These are phyloP conservation scores for Sophora flavescens DNA, from an alignment of 306 rosid genomes.

Conservation along the genomic window DNA sequence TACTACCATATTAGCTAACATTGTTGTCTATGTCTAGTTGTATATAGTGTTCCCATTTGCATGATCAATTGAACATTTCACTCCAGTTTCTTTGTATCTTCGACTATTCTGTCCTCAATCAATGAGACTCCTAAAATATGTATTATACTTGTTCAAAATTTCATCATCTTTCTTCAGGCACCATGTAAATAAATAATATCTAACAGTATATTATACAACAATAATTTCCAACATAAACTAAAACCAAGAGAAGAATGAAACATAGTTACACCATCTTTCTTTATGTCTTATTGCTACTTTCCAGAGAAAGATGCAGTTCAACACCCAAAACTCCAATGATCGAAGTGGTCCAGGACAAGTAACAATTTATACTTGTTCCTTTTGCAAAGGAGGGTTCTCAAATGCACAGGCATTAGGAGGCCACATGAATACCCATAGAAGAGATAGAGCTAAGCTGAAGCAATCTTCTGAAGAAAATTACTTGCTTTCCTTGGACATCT, in stretches of 20 bases:
- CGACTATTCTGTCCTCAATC: background rate
- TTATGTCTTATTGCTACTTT: slow-evolving; percentile 34
- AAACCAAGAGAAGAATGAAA: background rate
- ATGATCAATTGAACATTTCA: slow-evolving; percentile 15
- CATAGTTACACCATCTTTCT: too few relatives aligned
- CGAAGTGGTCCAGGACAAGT: slow-evolving; percentile 42
- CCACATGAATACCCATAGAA: slow-evolving; percentile 76
- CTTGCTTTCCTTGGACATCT: slow-evolving; percentile 50
- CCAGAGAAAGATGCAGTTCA: slow-evolving; percentile 46
- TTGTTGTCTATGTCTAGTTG: slow-evolving; percentile 12
- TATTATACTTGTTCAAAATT: background rate
- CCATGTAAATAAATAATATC: background rate
- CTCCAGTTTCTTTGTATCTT: background rate
- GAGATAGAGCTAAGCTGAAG: slow-evolving; percentile 71
- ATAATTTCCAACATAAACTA: background rate
- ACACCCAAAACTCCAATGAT: slow-evolving; percentile 48
- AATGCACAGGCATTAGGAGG: slow-evolving; percentile 89
- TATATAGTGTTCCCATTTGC: background rate
- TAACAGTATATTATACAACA: background rate
- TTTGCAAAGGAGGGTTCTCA: slow-evolving; percentile 75
- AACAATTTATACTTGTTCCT: slow-evolving; percentile 64
- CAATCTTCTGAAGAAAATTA: slow-evolving; percentile 67
- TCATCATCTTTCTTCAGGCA: slow-evolving; percentile 21
- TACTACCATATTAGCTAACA: background rate
- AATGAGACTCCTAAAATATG: slow-evolving; percentile 4